Conservation (phyloP, 768 basidiomycete genomes). For the Trametes sanguinea region DNA sequence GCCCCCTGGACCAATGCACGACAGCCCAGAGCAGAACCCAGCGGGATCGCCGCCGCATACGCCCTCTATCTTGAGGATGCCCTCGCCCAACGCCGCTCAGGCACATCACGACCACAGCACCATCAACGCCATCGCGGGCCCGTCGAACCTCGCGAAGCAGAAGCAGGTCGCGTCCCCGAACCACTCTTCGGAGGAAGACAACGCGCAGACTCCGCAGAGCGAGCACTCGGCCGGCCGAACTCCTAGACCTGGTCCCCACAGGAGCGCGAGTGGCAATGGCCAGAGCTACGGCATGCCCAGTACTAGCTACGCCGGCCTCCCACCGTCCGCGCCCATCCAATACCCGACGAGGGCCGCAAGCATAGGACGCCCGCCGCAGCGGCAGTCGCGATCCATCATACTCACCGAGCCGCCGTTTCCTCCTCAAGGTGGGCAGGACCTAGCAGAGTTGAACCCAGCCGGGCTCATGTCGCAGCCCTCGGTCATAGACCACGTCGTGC, state of each 20-base stretch:
- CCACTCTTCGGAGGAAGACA: slow-evolving; percentile 9
- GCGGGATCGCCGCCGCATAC: slow-evolving; percentile 5
- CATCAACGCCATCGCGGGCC: not conserved
- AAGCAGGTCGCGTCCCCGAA: not conserved
- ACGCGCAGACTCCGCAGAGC: not conserved
- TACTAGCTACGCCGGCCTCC: no score
- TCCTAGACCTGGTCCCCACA: no score
- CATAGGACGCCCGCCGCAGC: not conserved
- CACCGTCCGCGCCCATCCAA: not conserved
- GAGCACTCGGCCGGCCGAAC: not conserved
- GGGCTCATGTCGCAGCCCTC: slow-evolving; percentile 14
- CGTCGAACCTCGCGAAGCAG: not conserved
- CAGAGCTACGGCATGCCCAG: no score
- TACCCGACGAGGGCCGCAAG: slow-evolving; percentile 14
- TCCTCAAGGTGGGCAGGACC: not conserved
- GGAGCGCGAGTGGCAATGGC: not conserved
- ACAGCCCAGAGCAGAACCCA: not conserved
- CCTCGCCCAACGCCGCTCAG: not conserved
- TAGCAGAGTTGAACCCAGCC: not conserved
- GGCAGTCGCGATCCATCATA: slow-evolving; percentile 3
- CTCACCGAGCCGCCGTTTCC: not conserved
- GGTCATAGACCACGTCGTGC: slow-evolving; percentile 19
- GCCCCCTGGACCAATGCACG: not conserved
- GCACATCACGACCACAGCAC: not conserved
- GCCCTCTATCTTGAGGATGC: slow-evolving; percentile 7